Base-by-base conservation (phyloP, 2,329 filamentous ascomycete genomes). In the Mollisia scopiformis region DNA sequence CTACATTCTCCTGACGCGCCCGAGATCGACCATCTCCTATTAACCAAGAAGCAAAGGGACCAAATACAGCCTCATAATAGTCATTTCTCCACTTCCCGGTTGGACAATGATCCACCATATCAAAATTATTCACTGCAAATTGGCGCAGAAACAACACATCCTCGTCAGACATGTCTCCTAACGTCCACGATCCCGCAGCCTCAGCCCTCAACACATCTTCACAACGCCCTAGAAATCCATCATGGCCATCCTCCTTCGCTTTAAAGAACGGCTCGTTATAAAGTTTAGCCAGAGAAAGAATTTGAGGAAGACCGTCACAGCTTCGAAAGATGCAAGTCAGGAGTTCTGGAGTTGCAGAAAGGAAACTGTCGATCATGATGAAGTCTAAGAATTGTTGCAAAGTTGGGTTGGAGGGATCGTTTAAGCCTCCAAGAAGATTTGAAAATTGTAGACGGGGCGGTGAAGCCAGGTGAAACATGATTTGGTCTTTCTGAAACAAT, bases 31-130 rank as follows among this genome's bases (percentile, higher is more conserved):
- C 58, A 62, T 66, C 61, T 33, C 62, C 50, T 37, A 66, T 51
- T n/a, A 66, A 59, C 63, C 63, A 66, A 30, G 61, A 63, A 53
- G 58, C 61, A 19, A 63, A 63, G 14, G 56, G 52, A 28, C 63
- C 58, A 43, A 66, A 63, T 25, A 31, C 51, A 16, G 55, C 57
- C 46, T 63, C 63, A 50, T 63, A 63, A 47, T 62, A 56, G 56
- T 37, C 46, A 28, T 63, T 56, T 55, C 51, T 59, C 61, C 61
- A 63, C 43, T 49, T 30, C 47, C 63, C 61, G 43, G 60, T 56
- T 23, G 63, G 52, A 43, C 61, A 60, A 35, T 47, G 56, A 39
- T 66, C 63, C 28, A 50, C 13, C 46, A 66, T 50, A 49, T 63
- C 61, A 57, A 47, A 66, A 37, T 66, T 63, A 54, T 62, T 63